Base-by-base conservation (phyloP, 2,329 filamentous ascomycete species). In the Cyphellophora europaea region DNA sequence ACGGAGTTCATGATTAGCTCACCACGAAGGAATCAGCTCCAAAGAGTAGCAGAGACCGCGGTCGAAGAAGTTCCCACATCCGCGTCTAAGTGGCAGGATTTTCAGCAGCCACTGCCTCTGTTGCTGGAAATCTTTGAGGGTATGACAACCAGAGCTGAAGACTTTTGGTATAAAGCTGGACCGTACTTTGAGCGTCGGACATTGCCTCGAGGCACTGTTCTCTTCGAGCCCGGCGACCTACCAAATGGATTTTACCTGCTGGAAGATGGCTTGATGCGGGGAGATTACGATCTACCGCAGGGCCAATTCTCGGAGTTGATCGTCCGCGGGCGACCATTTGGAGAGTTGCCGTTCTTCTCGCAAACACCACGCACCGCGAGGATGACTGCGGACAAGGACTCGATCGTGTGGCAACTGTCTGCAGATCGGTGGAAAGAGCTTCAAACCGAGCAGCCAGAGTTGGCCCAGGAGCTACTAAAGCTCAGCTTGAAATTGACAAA, bases 51-150 rank as follows among this genome's bases (percentile, higher is more conserved):
- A 1, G 77, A 74, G 11, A 77, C 77, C 36, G 83, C 84, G 1
- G 66, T 96, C 35, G 81, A 82, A 43, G 66, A 74, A 19, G 76
- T 81, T 43, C 55, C 56, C 32, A 61, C 72, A 6, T 62, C 71
- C 32, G 65, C 71, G 4, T 69, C 73, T 2, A 82, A 78, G 52
- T 96, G 88, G 82, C 78, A 82, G 50, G 77, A 78, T 48, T 93
- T 95, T 57, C 84, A 83, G 46, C 87, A 95, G 54, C 91, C 91
- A 0, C 73, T 96, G 5, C 82, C 85, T 2, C 75, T 98, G 30
- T 85, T 98, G 58, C 71, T 98, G 15, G 89, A 95, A 55, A 85
- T 91, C n/a, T 96, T 98, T 62, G 82, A 91, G 53, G 83, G 86
- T 29, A 66, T 95, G 10, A 93, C 84, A 33, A 67, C 77, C 34